Evolutionary conservation across 768 basidiomycete species (phyloP), one percentile per base, ranked within the genome.

Genomic region (Rhizopogon vulgaris): DNA sequence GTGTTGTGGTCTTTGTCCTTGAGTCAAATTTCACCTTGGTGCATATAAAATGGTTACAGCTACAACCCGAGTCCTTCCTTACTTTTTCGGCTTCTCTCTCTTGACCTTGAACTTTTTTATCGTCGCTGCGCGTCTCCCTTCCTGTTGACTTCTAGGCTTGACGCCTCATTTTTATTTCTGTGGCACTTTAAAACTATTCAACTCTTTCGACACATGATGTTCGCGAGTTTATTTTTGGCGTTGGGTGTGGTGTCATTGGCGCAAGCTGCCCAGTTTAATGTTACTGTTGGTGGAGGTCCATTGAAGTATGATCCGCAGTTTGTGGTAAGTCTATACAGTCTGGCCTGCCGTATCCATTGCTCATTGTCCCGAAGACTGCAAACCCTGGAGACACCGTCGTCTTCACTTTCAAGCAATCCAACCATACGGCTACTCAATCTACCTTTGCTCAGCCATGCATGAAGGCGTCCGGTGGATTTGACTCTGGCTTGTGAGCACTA

Each of bases 361-460:
- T 46, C 18, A 46, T 8, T 22, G 1, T 22, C 3, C 17, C 34
- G 14, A 37, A 82, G 80, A 75, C 60, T 52, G 81, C 75, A 10
- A 64, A 60, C 27, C 48, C 64, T 9, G 79, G 79, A 25, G 81
- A 84, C 55, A 60, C 60, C 5, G 67, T 83, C 27, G 46, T 62
- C 38, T 84, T 84, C 60, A 69, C 58, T 24, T 83, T 84, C 70
- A 56, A 71, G 57, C 76, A 78, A 63, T 76, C 79, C 59, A 84
- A 83, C 60, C 82, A 78, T 51, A 82, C 80, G 6, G 78, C 71
- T 17, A 82, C 80, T 1, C 82, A 82, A 54, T 82, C 79, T 5
- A 67, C 77, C 1, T 70, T 84, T n/a, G 66, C 61, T 0, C 64
- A 58, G 10, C 83, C 83, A 4, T 85, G 83, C 56, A 41, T 60